Evolutionary conservation across 345 rosid species (phyloP).

Genomic region (Firmiana major): DNA sequence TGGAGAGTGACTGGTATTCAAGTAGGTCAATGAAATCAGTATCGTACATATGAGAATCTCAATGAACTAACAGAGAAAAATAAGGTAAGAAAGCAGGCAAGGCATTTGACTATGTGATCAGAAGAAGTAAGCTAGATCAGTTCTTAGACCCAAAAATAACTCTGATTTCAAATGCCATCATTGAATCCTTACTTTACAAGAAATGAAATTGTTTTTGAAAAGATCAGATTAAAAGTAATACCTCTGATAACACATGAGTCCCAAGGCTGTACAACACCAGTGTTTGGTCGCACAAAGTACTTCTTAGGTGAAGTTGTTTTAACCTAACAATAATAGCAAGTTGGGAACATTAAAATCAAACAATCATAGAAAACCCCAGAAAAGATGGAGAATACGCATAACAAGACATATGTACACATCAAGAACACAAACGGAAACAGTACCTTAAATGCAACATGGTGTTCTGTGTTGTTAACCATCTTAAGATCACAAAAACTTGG

Average conservation of each 20-base stretch:
- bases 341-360: slow-evolving; percentile 5
- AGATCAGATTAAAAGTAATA: slow-evolving; percentile 19
- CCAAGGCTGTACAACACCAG: slow-evolving; percentile 79
- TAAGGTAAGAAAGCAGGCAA: background rate
- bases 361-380: background rate
- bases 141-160: background rate
- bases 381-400: background rate
- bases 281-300: slow-evolving; percentile 96
- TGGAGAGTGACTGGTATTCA: slow-evolving; percentile 75
- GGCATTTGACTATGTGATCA: background rate
- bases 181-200: background rate
- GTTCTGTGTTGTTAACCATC: slow-evolving; percentile 70
- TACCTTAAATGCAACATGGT: slow-evolving; percentile 82
- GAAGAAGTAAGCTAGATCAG: background rate
- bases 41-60: background rate
- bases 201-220: background rate
- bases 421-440: background rate
- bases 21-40: slow-evolving; percentile 15
- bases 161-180: background rate
- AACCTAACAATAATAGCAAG: slow-evolving; percentile 44
- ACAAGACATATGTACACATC: background rate
- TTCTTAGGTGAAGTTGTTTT: slow-evolving; percentile 97
- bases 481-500: slow-evolving; percentile 68
- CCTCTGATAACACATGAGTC: slow-evolving; percentile 75
- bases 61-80: background rate